These are phyloP conservation scores for Plasmodium chabaudi DNA, from an alignment of 169 alveolate species.

Conservation along the genomic window DNA sequence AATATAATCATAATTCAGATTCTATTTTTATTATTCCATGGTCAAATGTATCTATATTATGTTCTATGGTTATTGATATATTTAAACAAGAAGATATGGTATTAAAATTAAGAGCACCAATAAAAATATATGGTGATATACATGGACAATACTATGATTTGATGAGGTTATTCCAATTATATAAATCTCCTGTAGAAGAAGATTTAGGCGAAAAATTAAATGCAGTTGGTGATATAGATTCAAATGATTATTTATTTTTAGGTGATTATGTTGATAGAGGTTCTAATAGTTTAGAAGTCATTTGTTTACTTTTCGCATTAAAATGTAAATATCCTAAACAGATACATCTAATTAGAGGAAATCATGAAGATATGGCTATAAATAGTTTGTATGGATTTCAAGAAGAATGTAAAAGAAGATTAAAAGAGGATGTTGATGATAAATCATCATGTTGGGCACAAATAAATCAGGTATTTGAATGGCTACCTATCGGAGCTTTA, in stretches of 20 bases:
- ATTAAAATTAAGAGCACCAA: slow-evolving; percentile 96
- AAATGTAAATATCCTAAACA: slow-evolving; percentile 97
- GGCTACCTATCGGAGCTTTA: slow-evolving; percentile 99
- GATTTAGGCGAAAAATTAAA: slow-evolving; percentile 86
- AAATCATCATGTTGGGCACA: slow-evolving; percentile 95
- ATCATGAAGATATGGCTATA: slow-evolving; percentile 99
- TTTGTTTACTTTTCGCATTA: slow-evolving; percentile 96
- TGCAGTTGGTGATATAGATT: slow-evolving; percentile 97
- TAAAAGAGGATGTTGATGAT: slow-evolving; percentile 97
- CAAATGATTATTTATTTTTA: slow-evolving; percentile 96
- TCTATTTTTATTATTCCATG: slow-evolving; percentile 84
- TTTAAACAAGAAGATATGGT: slow-evolving; percentile 97
- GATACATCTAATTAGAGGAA: slow-evolving; percentile 98
- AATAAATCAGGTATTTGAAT: slow-evolving; percentile 97
- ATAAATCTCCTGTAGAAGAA: slow-evolving; percentile 91
- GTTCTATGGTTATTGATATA: slow-evolving; percentile 83
- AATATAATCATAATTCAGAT: slow-evolving; percentile 77
- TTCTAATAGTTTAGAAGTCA: slow-evolving; percentile 91
- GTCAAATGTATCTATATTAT: slow-evolving; percentile 85
- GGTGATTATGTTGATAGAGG: slow-evolving; percentile 99
- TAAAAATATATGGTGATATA: slow-evolving; percentile 98
- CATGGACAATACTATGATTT: slow-evolving; percentile 99
- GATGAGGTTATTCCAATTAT: slow-evolving; percentile 95
- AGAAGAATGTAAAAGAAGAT: slow-evolving; percentile 97
- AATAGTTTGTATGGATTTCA: slow-evolving; percentile 98